Evolutionary conservation across 176 grass and related monocot species (phyloP).

Genomic region (Aegilops tauschii): DNA sequence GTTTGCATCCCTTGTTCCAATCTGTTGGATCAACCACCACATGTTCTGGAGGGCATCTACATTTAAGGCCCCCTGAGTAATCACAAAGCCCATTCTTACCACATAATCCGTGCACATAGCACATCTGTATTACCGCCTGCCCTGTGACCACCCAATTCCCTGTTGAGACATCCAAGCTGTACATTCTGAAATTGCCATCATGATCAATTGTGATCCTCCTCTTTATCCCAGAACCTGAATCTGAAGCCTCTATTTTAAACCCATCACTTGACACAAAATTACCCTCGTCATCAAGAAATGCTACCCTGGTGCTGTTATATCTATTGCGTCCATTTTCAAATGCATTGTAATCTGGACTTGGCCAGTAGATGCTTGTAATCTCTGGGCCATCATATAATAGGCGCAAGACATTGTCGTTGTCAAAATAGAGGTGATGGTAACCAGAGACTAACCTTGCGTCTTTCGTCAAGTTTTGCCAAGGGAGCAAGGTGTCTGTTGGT

Average conservation of each 20-base stretch:
- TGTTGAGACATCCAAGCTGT: conserved; percentile 52
- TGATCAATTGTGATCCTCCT: conserved; percentile 49
- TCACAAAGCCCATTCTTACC: conserved; percentile 63
- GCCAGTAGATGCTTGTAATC: conserved; percentile 68
- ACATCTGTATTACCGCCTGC: conserved; percentile 49
- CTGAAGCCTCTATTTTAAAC: conserved; percentile 42
- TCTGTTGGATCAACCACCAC: conserved; percentile 47
- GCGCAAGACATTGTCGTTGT: conserved; percentile 58
- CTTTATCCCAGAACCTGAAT: conserved; percentile 49
- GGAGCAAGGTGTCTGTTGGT: conserved; percentile 48
- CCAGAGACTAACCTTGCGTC: conserved; percentile 42
- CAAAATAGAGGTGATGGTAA: conserved; percentile 54
- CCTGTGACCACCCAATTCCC: conserved; percentile 43
- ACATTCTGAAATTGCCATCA: conserved; percentile 74
- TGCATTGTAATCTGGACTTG: conserved; percentile 30
- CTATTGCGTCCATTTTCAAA: conserved; percentile 27
- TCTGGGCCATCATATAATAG: conserved; percentile 43
- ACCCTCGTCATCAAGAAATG: conserved; percentile 46
- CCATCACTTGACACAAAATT: conserved; percentile 50
- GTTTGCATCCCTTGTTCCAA: conserved; percentile 64
- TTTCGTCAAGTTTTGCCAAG: conserved; percentile 41
- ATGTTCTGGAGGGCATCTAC: conserved; percentile 49
- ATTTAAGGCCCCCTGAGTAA: conserved; percentile 34
- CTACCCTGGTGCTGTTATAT: conserved; percentile 51
- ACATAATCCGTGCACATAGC: conserved; percentile 56